A percentile compares a stretch with the other conserved stretches of the same genome.
These are phyloP conservation scores for Helicocarpus griseus DNA, from an alignment of 2,329 filamentous ascomycete species.

Conservation along the genomic window DNA sequence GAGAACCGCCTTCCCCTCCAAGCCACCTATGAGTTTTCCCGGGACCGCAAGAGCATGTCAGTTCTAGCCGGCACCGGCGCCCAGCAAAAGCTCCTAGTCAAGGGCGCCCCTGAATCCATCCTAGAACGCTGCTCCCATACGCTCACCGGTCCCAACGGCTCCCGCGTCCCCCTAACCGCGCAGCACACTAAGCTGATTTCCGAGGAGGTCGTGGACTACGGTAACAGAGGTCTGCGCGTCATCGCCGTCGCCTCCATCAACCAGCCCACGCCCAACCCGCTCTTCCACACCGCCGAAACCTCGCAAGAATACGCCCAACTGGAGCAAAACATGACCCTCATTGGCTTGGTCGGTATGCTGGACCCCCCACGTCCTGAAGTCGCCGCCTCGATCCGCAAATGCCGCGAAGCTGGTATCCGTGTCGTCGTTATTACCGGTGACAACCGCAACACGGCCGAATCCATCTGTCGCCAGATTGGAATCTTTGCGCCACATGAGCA, in stretches of 20 bases:
- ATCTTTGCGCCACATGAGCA: constrained; percentile 69
- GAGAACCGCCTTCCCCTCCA: constrained; percentile 65
- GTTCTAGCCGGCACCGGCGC: constrained; percentile 67
- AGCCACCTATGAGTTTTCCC: constrained; percentile 91
- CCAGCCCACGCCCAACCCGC: constrained; percentile 59
- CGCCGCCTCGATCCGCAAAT: constrained; percentile 72
- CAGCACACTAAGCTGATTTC: constrained; percentile 61
- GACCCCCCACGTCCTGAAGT: constrained; percentile 94
- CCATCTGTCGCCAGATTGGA: constrained; percentile 94
- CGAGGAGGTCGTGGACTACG: constrained; percentile 78
- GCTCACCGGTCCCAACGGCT: constrained; percentile 67
- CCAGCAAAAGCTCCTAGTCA: constrained; percentile 77
- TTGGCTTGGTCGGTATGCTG: constrained; percentile 92
- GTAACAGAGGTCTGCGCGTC: constrained; percentile 83
- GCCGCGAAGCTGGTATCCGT: constrained; percentile 85
- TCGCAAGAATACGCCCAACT: constrained; percentile 75
- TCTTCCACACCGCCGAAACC: constrained; percentile 66
- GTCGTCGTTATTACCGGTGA: constrained; percentile 98
- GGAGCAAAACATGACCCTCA: constrained; percentile 87
- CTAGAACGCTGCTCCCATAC: constrained; percentile 83
- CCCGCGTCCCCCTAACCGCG: constrained; percentile 61
- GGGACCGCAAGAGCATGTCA: constrained; percentile 98
- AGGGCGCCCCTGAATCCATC: constrained; percentile 90
- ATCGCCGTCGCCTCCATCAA: constrained; percentile 86
- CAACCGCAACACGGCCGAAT: constrained; percentile 95